These are phyloP conservation scores for Fusarium brachygibbosum DNA, from an alignment of 2,329 filamentous ascomycete genomes.

Conservation along the genomic window DNA sequence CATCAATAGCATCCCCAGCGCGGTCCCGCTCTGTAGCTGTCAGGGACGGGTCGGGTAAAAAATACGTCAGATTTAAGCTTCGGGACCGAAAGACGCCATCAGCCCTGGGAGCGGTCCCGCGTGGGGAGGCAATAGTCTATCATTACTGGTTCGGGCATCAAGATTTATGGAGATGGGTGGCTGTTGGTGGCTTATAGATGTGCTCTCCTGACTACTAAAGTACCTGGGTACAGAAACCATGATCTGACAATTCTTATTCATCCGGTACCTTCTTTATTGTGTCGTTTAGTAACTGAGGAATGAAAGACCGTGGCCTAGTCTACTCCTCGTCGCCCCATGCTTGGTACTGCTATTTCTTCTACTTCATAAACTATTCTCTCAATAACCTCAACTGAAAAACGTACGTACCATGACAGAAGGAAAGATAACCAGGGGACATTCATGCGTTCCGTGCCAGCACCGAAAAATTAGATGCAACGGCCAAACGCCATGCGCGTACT, in stretches of 20 bases:
- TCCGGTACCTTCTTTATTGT: not conserved
- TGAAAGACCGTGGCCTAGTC: no score
- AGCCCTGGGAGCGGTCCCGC: constrained; percentile 6
- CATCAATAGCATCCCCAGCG: not conserved
- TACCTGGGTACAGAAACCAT: not conserved
- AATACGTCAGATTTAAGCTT: not conserved
- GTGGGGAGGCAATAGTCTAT: not conserved
- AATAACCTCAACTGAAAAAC: no score
- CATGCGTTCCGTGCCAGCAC: constrained; percentile 9
- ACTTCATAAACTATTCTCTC: no score
- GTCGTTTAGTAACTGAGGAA: not conserved
- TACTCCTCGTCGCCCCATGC: no score
- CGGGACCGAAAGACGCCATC: constrained; percentile 3
- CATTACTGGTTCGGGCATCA: not conserved
- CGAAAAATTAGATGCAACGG: constrained; percentile 17
- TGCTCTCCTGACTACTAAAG: no score
- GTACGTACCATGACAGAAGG: not conserved
- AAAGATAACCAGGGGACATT: constrained; percentile 12
- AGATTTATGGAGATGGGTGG: not conserved
- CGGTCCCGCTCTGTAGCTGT: not conserved
- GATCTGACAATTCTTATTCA: not conserved
- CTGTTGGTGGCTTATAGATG: not conserved
- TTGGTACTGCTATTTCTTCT: no score
- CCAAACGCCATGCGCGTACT: constrained; percentile 9
- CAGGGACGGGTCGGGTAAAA: constrained; percentile 1